A percentile compares a stretch with the other conserved stretches of the same genome.
phyloP scores from a whole-genome alignment of 2,329 filamentous ascomycete genomes.

The Salinomyces thailandicus region DNA sequence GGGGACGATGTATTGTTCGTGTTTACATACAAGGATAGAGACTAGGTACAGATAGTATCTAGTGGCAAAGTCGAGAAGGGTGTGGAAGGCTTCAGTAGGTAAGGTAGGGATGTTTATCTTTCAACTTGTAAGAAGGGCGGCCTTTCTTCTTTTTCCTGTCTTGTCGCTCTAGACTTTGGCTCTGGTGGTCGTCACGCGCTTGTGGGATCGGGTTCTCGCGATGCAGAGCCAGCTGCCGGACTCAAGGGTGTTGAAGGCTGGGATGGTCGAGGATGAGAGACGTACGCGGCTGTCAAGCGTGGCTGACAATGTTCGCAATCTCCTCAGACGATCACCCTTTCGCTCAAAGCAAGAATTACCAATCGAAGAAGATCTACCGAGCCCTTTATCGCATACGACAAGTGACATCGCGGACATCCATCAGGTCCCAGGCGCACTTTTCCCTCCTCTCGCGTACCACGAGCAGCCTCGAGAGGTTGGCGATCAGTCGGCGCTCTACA shows the following conservation, averaged over 20 bases:
- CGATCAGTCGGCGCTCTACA: slow-evolving; percentile 19
- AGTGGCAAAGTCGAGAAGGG: background rate
- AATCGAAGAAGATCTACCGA: slow-evolving; percentile 11
- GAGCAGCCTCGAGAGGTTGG: slow-evolving; percentile 13
- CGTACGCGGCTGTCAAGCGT: slow-evolving; percentile 21
- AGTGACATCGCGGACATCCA: slow-evolving; percentile 3
- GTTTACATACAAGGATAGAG: background rate
- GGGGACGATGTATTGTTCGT: background rate
- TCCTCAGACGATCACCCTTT: slow-evolving; percentile 13
- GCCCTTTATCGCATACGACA: slow-evolving; percentile 9
- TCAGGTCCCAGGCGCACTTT: slow-evolving; percentile 9
- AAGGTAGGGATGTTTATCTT: background rate
- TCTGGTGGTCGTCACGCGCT: too few species aligned
- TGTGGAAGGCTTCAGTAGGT: background rate
- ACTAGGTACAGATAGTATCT: background rate
- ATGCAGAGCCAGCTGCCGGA: slow-evolving; percentile 23
- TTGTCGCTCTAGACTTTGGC: too few species aligned
- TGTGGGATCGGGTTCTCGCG: too few species aligned
- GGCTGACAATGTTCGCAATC: slow-evolving; percentile 25
- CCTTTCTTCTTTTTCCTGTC: too few species aligned
- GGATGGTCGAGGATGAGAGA: slow-evolving; percentile 22
- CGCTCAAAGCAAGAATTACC: background rate
- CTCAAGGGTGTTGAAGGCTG: slow-evolving; percentile 23
- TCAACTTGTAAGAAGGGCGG: background rate
- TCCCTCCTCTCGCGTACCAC: slow-evolving; percentile 14